Evolutionary conservation across 2,329 filamentous ascomycete species (phyloP), one percentile per base, ranked within the genome.

Genomic region (Aspergillus hortae): DNA sequence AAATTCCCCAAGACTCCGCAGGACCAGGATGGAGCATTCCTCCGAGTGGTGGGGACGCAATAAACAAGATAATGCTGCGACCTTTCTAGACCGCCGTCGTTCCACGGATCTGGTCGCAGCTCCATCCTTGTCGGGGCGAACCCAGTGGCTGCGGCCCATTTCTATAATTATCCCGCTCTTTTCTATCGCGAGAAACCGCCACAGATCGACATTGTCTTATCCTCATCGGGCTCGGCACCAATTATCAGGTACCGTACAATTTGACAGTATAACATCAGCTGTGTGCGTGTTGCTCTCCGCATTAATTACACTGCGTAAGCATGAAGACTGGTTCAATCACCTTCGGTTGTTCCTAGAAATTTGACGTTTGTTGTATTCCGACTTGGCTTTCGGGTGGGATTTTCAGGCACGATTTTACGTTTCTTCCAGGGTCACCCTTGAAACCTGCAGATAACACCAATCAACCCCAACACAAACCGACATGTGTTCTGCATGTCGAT

Each of bases 41-140:
- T 48, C 44, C 21, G 30, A 21, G 56, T 49, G 43, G 19, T 54
- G 44, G 47, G 48, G 36, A 48, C 42, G 21, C 44, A 50, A 32
- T 50, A 49, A 19, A 42, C 40, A 40, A 52, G 38, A 47, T 43
- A 38, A 38, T 38, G 35, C 35, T 38, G 35, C 35, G 35, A 38
- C 55, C 52, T 55, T 57, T 55, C 52, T 54, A 54, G 52, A 52
- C 56, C 56, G 45, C 51, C 54, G 52, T 47, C 54, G 53, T 57
- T 59, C 53, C 58, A 59, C 40, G 55, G 58, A 56, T 56, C 56
- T 53, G 53, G 49, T 41, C 40, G 40, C 49, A 48, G 33, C 27
- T 42, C 43, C 25, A 27, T 42, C 50, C 50, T 44, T 49, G 49
- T 52, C 49, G 46, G 49, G 52, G 49, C 52, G 49, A 46, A 25